These are phyloP conservation scores for Aspergillus eucalypticola DNA, from an alignment of 2,329 filamentous ascomycete species.

Conservation along the genomic window DNA sequence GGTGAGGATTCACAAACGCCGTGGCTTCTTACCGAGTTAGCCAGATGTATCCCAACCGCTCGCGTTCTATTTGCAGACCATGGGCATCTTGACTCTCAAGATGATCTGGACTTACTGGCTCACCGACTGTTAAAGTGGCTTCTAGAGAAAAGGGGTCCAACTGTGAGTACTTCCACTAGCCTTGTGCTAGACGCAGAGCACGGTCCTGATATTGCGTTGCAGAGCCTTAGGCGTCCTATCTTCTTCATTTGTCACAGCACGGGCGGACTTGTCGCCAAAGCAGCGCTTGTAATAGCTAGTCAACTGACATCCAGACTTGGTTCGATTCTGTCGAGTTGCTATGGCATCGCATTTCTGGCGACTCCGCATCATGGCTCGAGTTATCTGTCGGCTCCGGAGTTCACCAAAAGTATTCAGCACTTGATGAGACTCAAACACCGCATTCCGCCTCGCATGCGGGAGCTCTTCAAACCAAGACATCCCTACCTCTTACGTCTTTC, in stretches of 20 bases:
- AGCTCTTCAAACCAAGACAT: slow-evolving; percentile 55
- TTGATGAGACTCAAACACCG: slow-evolving; percentile 55
- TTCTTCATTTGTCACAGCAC: slow-evolving; percentile 64
- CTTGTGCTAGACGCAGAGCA: not conserved
- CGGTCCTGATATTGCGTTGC: not conserved
- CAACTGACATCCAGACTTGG: slow-evolving; percentile 27
- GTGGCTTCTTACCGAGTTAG: slow-evolving; percentile 30
- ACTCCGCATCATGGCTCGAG: slow-evolving; percentile 64
- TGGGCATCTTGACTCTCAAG: slow-evolving; percentile 26
- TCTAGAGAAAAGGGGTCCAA: slow-evolving; percentile 23
- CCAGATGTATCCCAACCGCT: slow-evolving; percentile 24
- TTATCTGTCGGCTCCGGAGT: slow-evolving; percentile 60
- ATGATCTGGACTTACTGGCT: slow-evolving; percentile 30
- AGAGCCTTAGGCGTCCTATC: slow-evolving; percentile 49
- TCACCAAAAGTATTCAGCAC: slow-evolving; percentile 56
- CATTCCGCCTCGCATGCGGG: slow-evolving; percentile 53
- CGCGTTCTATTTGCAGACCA: slow-evolving; percentile 33
- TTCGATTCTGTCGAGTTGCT: slow-evolving; percentile 56
- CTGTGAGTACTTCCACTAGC: slow-evolving; percentile 15
- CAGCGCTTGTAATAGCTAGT: slow-evolving; percentile 49
- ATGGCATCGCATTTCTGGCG: slow-evolving; percentile 64
- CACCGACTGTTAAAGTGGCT: slow-evolving; percentile 28
- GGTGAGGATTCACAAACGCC: slow-evolving; percentile 20
- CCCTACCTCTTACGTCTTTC: slow-evolving; percentile 51
- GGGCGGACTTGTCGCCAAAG: slow-evolving; percentile 62